These are phyloP conservation scores for Cupressus sempervirens DNA, from an alignment of 75 land plant species.

Conservation along the genomic window DNA sequence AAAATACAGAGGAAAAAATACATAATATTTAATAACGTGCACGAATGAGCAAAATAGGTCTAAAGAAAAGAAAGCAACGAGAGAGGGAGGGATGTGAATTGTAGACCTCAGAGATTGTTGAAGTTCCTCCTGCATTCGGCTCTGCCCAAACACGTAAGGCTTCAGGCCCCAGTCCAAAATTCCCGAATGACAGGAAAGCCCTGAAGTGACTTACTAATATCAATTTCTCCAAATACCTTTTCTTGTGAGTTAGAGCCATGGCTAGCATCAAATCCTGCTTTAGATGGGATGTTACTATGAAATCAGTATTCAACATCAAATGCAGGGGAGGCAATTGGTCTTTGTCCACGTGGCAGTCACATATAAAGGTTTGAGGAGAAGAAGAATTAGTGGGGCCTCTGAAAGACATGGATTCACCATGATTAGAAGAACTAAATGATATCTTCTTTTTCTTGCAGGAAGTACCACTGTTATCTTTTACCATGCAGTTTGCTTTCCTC, in stretches of 20 bases:
- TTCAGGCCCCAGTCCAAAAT: slow-evolving; percentile 34
- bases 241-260: slow-evolving; percentile 25
- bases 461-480: neutral
- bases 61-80: slow-evolving; percentile 4
- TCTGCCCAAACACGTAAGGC: slow-evolving; percentile 38
- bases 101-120: slow-evolving; percentile 45
- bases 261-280: slow-evolving; percentile 33
- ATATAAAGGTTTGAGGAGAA: neutral
- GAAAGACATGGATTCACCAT: neutral
- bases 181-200: slow-evolving; percentile 36
- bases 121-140: slow-evolving; percentile 48
- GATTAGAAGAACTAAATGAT: neutral
- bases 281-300: slow-evolving; percentile 36
- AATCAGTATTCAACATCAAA: slow-evolving; percentile 38
- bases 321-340: slow-evolving; percentile 4
- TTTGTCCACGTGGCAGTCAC: neutral
- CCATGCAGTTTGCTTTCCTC: neutral
- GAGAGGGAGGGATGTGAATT: neutral
- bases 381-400: neutral
- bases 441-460: neutral
- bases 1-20: neutral
- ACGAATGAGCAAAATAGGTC: neutral
- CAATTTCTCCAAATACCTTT: neutral
- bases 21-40: neutral
- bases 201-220: slow-evolving; percentile 34